Conservation (phyloP, 495 filamentous ascomycete species). For the Sporormia fimetaria region DNA sequence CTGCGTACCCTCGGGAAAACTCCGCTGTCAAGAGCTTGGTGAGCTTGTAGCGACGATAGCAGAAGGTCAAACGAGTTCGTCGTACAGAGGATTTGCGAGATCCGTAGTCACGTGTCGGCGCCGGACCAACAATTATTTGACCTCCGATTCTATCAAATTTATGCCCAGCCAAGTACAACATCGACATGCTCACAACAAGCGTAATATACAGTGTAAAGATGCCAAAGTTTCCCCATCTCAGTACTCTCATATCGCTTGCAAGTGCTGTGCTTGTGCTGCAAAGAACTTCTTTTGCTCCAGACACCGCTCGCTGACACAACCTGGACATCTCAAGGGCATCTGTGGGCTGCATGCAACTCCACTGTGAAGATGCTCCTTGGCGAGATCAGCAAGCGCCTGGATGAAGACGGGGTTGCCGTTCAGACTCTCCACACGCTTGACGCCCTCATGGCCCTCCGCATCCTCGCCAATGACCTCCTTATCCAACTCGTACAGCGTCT, state of each 20-base stretch:
- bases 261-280: constrained; percentile 26
- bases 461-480: constrained; percentile 82
- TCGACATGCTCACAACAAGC: no score
- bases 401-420: constrained; percentile 93
- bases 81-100: no score
- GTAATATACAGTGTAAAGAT: background rate
- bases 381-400: constrained; percentile 76
- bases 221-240: background rate
- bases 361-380: constrained; percentile 61
- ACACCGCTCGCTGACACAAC: constrained; percentile 85
- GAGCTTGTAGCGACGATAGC: no score
- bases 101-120: no score
- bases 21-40: no score
- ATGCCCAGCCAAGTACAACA: no score
- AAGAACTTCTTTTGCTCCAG: constrained; percentile 88
- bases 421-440: constrained; percentile 86
- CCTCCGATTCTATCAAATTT: no score
- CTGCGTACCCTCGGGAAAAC: no score
- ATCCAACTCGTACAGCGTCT: constrained; percentile 92
- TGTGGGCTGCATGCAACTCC: constrained; percentile 61
- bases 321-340: constrained; percentile 87
- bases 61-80: no score
- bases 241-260: constrained; percentile 1
- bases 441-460: constrained; percentile 57
- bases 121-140: no score